Evolutionary conservation across 768 basidiomycete species (phyloP), one percentile per base, ranked within the genome.

Genomic region (Leucocoprinus birnbaumii): DNA sequence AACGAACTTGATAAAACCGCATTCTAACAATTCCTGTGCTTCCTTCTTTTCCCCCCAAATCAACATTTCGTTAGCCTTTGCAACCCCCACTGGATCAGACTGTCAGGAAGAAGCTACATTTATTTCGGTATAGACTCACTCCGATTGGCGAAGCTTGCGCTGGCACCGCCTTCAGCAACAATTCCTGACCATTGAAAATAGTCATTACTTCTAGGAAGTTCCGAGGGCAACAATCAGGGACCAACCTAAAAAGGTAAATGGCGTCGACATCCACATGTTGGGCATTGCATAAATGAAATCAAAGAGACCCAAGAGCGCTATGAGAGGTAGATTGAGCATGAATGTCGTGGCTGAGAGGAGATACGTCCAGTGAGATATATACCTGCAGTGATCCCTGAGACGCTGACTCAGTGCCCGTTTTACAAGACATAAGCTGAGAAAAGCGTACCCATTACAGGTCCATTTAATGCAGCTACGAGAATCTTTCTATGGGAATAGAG

Each of bases 281-380:
- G 84, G 81, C 56, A 88, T 65, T 22, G 80, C 76, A 59, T 87
- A 89, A 24, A 90, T 83, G 59, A 90, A 86, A 66, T 90, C 88
- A 56, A 88, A 87, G 56, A 86, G 80, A 1, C 86, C 86, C n/a
- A 86, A 68, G 61, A 83, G 80, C 2, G 82, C 87, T 86, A 58
- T 22, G 48, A 22, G 34, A 34, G 24, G 11, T 11, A 14, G 34
- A 13, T 22, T 38, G 40, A 40, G 25, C 21, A n/a, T 13, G 18
- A 41, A 35, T 48, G 7, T 18, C 11, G 22, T 22, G 2, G 16
- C 11, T 16, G 3, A 26, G 2, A n/a, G n/a, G n/a, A n/a, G n/a
- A n/a, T n/a, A n/a, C n/a, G n/a, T n/a, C n/a, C n/a, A n/a, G n/a
- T n/a, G n/a, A n/a, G n/a, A n/a, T n/a, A n/a, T n/a, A 38, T 61